Percentiles rank a stretch among this genome's conserved stretches.
Conservation (phyloP, 2,329 filamentous ascomycete species). For the Colletotrichum sp. region DNA sequence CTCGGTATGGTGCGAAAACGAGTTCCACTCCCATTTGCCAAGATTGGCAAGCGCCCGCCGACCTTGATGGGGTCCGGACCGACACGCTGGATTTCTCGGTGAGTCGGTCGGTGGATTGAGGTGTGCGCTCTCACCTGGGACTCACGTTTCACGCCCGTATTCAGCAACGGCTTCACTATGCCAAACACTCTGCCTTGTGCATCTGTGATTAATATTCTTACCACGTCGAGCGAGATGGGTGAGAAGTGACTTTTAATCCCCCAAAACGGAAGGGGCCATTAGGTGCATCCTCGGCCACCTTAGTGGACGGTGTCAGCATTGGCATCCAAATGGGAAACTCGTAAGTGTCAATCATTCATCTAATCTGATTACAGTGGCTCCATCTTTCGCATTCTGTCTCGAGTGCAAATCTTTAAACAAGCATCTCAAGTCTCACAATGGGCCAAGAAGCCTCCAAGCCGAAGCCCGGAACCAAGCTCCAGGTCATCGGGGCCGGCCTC, state of each 20-base stretch:
- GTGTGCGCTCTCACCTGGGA: background rate
- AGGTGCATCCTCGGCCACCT: background rate
- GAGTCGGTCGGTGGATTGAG: background rate
- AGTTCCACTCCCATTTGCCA: background rate
- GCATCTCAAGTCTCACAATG: conserved; percentile 12
- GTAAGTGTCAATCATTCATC: background rate
- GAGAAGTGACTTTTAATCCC: background rate
- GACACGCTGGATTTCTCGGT: background rate
- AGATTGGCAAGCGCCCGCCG: background rate
- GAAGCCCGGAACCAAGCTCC: conserved; percentile 21
- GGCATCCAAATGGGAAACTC: background rate
- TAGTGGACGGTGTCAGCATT: background rate
- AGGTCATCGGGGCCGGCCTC: conserved; percentile 30
- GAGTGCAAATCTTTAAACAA: background rate
- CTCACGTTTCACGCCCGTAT: background rate
- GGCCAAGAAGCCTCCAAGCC: conserved; percentile 27
- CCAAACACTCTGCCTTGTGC: background rate
- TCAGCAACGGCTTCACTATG: background rate
- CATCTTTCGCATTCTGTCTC: background rate
- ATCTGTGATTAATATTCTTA: background rate
- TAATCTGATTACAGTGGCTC: background rate
- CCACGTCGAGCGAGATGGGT: background rate
- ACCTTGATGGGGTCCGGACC: background rate
- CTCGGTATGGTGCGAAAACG: background rate
- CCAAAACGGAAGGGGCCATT: background rate